phyloP scores from a whole-genome alignment of 1,139 yeast species.

The Pneumocystis wakefieldiae region DNA sequence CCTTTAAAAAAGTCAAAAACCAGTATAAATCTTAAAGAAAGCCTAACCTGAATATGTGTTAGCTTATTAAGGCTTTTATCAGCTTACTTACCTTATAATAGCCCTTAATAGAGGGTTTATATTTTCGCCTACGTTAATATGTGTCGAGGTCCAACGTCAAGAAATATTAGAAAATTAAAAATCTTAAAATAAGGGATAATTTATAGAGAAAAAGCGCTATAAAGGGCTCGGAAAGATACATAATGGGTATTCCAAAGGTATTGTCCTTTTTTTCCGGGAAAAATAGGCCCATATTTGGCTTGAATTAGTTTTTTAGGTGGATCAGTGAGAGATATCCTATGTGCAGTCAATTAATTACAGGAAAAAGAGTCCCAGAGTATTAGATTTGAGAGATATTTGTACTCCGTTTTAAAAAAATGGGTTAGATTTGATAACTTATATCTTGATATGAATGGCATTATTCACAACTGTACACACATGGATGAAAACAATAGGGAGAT shows the following conservation, averaged over 20 bases:
- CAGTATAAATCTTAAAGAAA: not conserved
- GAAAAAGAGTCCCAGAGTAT: conserved; percentile 65
- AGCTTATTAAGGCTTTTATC: not conserved
- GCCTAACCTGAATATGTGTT: not conserved
- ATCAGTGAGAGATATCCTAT: conserved; percentile 99
- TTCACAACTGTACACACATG: conserved; percentile 79
- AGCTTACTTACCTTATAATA: not conserved
- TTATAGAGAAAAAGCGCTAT: not conserved
- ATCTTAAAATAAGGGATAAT: not conserved
- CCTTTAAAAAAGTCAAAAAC: not conserved
- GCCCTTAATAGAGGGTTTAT: not conserved
- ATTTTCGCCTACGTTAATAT: not conserved
- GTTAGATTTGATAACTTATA: conserved; percentile 68
- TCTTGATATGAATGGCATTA: conserved; percentile 92
- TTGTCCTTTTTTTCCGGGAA: not conserved
- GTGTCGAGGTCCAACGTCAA: too few relatives aligned
- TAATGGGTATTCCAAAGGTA: not conserved
- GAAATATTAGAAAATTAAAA: not conserved
- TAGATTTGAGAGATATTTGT: conserved; percentile 10
- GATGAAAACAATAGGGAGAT: conserved; percentile 38
- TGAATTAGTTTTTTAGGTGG: conserved; percentile 65
- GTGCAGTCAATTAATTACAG: conserved; percentile 77
- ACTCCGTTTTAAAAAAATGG: not conserved
- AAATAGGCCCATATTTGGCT: conserved; percentile 8
- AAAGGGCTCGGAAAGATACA: not conserved